Evolutionary conservation across 2,329 filamentous ascomycete species (phyloP).

Genomic region (Cordyceps farinosa): DNA sequence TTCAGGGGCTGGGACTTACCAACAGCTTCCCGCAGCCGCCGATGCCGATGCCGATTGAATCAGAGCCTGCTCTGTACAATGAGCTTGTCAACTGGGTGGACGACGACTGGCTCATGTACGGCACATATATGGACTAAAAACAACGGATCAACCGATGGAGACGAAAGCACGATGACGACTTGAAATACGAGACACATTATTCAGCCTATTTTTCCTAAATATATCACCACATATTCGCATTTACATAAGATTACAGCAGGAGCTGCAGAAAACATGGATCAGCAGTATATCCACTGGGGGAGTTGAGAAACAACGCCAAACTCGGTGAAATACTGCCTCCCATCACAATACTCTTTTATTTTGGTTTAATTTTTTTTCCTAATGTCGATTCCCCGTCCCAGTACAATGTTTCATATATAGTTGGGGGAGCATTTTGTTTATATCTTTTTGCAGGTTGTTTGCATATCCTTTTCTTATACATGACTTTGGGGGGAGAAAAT

Average conservation of each 20-base stretch:
- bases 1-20: constrained; percentile 12
- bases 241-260: background rate
- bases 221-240: background rate
- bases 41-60: constrained; percentile 29
- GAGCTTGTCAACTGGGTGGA: constrained; percentile 39
- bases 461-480: background rate
- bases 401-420: background rate
- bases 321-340: background rate
- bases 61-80: constrained; percentile 32
- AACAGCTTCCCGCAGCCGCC: constrained; percentile 19
- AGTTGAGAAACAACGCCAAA: background rate
- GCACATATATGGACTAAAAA: constrained; percentile 23
- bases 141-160: background rate
- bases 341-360: background rate
- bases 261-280: background rate
- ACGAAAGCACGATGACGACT: background rate
- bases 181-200: background rate
- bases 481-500: background rate
- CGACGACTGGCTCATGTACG: constrained; percentile 33
- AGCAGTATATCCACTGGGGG: background rate
- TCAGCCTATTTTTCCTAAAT: background rate
- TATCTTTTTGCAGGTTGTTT: background rate
- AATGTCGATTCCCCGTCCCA: constrained; percentile 1
- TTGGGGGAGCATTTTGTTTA: constrained; percentile 6
- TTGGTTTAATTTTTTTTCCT: background rate